Percentiles rank a stretch among this genome's conserved stretches.
These are phyloP conservation scores for Globisporangium splendens DNA, from an alignment of 352 stramenopile species.

Conservation along the genomic window DNA sequence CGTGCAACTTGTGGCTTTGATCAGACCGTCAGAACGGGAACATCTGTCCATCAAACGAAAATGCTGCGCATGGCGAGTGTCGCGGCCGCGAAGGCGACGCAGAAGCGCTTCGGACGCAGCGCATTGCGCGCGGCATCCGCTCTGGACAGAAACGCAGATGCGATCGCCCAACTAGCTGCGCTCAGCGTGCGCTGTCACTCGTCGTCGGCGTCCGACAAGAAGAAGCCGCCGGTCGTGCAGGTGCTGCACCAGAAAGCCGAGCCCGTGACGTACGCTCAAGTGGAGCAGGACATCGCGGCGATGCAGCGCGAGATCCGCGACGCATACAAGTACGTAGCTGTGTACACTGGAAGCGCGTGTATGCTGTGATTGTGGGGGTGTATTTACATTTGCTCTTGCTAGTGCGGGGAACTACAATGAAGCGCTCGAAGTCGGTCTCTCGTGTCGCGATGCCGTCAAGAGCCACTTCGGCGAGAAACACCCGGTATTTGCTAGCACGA, in stretches of 20 bases:
- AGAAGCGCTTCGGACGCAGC: background rate
- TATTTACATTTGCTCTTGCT: background rate
- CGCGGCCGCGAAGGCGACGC: background rate
- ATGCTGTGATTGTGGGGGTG: background rate
- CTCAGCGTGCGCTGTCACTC: slow-evolving; percentile 1
- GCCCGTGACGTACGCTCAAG: slow-evolving; percentile 50
- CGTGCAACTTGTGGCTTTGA: background rate
- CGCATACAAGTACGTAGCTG: slow-evolving; percentile 60
- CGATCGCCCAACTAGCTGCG: background rate
- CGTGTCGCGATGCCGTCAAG: slow-evolving; percentile 72
- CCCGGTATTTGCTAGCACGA: slow-evolving; percentile 78
- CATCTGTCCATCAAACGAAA: background rate
- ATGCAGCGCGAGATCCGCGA: slow-evolving; percentile 84
- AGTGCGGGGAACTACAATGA: slow-evolving; percentile 65
- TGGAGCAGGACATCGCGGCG: slow-evolving; percentile 74
- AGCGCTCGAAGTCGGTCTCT: slow-evolving; percentile 56
- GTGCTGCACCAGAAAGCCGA: slow-evolving; percentile 60
- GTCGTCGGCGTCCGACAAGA: slow-evolving; percentile 16
- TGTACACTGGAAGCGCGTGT: background rate
- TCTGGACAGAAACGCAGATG: background rate
- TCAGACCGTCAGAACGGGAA: slow-evolving; percentile 12
- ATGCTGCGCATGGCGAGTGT: slow-evolving; percentile 8
- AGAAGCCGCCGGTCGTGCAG: slow-evolving; percentile 36
- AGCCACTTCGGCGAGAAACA: slow-evolving; percentile 75
- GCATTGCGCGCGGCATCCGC: background rate